Evolutionary conservation across 179 eudicot genomes (phyloP), one percentile per base, ranked within the genome.

Genomic region (Drosera spatulata): DNA sequence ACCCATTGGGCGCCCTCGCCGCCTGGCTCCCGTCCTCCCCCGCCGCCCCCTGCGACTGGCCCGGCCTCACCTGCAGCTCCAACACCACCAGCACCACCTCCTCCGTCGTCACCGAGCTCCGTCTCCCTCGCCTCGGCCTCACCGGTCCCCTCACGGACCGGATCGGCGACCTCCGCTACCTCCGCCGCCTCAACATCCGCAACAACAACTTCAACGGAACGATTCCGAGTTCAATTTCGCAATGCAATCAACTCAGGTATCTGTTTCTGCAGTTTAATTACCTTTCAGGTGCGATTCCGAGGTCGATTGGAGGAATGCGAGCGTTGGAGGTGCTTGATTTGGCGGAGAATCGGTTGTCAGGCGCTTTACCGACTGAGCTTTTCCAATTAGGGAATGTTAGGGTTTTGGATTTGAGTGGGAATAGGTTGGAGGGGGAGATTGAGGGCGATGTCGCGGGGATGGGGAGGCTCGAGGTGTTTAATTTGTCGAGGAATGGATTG

Each of bases 41-140:
- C 5, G 47, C 66, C 2, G 84, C 95, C 55, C 87, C 86, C 7
- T 87, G 91, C 70, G 82, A 82, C 73, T 86, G 95, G 95, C 83
- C 68, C 10, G 95, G 95, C 46, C 56, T 86, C 39, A 33, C 48
- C 41, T 85, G 88, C n/a, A n/a, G n/a, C n/a, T n/a, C n/a, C n/a
- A n/a, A n/a, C n/a, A n/a, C n/a, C n/a, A n/a, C n/a, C n/a, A n/a
- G n/a, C n/a, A n/a, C n/a, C 69, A 53, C 61, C 62, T 5, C 37
- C 60, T 44, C 52, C 61, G 61, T 61, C 66, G 82, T 87, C 40
- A 46, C 63, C 3, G 79, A 75, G 22, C 77, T 88, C 65, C 82
- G 78, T 15, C 77, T 88, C 44, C 87, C 94, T 3, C 68, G 62
- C 1, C 83, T 81, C 47, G 64, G 39, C 1, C 90, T 88, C 63